phyloP scores from a whole-genome alignment of 2,329 filamentous ascomycete genomes.

The Ophiocordyceps camponoti-floridani region DNA sequence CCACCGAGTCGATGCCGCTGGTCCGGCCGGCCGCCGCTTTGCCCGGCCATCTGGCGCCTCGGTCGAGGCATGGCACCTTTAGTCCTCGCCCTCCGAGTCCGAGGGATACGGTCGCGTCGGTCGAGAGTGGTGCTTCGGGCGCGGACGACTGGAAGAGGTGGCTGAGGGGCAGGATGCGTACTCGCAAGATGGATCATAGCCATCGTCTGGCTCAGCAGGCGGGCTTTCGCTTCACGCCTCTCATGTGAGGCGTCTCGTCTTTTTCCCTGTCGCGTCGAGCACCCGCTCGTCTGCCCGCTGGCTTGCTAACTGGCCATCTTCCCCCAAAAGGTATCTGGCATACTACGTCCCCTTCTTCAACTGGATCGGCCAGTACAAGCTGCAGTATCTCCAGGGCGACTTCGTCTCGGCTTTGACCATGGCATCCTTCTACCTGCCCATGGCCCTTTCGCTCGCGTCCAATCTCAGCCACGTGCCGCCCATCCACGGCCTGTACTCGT shows the following conservation, averaged over 20 bases:
- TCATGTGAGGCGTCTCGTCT: conserved; percentile 40
- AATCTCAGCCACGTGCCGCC: conserved; percentile 87
- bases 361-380: conserved; percentile 78
- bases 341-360: conserved; percentile 88
- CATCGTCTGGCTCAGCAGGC: conserved; percentile 53
- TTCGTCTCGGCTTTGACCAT: conserved; percentile 81
- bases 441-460: conserved; percentile 82
- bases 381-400: conserved; percentile 70
- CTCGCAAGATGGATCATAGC: conserved; percentile 56
- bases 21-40: neutral
- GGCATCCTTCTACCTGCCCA: conserved; percentile 95
- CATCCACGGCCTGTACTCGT: conserved; percentile 85
- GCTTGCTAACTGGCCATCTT: neutral
- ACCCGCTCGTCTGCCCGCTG: neutral
- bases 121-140: conserved; percentile 21
- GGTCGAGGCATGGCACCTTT: conserved; percentile 47
- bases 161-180: conserved; percentile 33
- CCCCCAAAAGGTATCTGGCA: conserved; percentile 50
- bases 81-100: conserved; percentile 45
- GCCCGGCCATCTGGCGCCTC: neutral
- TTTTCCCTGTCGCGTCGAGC: too few species aligned
- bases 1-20: neutral
- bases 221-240: conserved; percentile 52
- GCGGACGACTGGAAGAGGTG: conserved; percentile 26
- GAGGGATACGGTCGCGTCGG: neutral